Evolutionary conservation across 1,139 yeast genomes (phyloP), one percentile per base, ranked within the genome.

Genomic region (Nematodospora anomalae): DNA sequence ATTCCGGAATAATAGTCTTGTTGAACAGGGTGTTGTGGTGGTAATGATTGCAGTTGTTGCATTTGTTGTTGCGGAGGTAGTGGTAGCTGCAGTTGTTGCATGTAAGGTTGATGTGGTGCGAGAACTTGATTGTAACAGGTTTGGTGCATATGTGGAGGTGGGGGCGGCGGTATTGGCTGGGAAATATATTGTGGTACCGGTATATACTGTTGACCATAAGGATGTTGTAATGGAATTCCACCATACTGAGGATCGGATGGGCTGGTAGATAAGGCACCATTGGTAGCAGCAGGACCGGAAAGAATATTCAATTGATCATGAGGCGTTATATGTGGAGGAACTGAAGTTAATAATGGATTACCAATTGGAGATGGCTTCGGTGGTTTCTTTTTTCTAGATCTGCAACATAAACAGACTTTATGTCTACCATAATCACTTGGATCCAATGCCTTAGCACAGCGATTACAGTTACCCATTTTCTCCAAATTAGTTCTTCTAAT

Each of bases 381-480:
- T 14, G 38, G 8, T 20, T 67, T 68, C 58, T 70, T 78, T 63
- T 79, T 78, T 43, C 77, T 67, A 28, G 66, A 61, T 37, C 85
- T 64, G 49, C 86, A 80, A 27, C 50, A 55, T 9, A 54, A 41
- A 50, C 86, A 80, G 16, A 78, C 80, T 54, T 80, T 80, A 48
- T 75, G 80, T 31, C 66, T 69, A 22, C 74, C 75, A 33, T 69
- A 64, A 38, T 73, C 79, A 6, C 55, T 64, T 3, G 66, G 60
- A 21, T 57, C 63, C 44, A 79, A 57, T 0, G 67, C 62, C 43
- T 65, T 64, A 6, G 83, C 80, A 57, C 86, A 80, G 31, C 85
- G 64, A 50, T 79, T 79, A 51, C 86, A 80, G 38, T 74, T 70
- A 4, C 84, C 84, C 52, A 69, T 60, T 43, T 69, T 70, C 49